Conservation (phyloP, 2,329 filamentous ascomycete genomes). For the Sarocladiaceae sp. region DNA sequence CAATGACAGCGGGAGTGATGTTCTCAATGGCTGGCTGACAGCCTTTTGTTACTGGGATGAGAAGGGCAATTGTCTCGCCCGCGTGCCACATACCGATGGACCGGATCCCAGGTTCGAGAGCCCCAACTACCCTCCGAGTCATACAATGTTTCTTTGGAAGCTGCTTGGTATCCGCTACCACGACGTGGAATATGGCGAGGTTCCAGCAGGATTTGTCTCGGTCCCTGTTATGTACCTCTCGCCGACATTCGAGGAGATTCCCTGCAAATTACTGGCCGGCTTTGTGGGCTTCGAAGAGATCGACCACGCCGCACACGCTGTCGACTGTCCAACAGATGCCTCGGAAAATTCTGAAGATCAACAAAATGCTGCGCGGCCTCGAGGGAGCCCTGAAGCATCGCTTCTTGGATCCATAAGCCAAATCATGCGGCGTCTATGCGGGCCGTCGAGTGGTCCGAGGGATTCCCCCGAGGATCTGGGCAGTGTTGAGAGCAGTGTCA, state of each 20-base stretch:
- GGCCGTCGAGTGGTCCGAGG: background rate
- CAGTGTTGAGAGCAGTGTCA: background rate
- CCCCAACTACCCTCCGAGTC: no score
- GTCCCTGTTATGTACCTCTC: background rate
- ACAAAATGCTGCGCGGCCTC: no score
- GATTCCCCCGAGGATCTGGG: background rate
- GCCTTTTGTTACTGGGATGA: background rate
- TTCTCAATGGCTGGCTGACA: background rate
- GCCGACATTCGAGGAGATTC: background rate
- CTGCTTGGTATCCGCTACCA: background rate
- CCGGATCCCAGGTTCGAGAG: background rate
- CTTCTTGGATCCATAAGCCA: no score
- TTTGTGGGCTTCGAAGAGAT: background rate
- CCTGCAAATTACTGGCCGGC: background rate
- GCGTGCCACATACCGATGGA: no score
- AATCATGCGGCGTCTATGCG: no score
- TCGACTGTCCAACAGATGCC: no score
- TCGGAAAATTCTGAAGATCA: no score
- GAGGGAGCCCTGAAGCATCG: no score
- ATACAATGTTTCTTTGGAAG: no score
- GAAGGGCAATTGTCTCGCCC: background rate
- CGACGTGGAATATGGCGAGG: background rate
- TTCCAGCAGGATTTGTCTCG: background rate
- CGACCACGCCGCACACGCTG: no score
- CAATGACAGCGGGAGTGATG: background rate